A percentile compares a stretch with the other conserved stretches of the same genome.
These are phyloP conservation scores for Tilletia caries DNA, from an alignment of 1,284 basidiomycete species.

Conservation along the genomic window DNA sequence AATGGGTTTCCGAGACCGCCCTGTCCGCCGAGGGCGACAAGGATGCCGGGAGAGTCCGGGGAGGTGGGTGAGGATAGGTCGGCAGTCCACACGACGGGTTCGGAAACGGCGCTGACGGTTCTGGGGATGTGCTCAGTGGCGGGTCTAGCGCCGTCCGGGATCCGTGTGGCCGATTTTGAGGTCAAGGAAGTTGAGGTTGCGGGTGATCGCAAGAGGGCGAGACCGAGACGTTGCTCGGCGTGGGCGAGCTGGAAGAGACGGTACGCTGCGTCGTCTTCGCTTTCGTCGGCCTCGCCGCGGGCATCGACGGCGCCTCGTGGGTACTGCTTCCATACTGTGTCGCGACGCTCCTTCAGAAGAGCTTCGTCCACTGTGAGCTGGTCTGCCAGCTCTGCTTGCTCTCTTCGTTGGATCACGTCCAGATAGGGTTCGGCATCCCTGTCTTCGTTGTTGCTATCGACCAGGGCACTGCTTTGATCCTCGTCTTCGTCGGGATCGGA, in stretches of 20 bases:
- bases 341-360: conserved; percentile 21
- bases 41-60: conserved; percentile 32
- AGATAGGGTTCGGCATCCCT: background rate
- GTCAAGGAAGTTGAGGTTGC: background rate
- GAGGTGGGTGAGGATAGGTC: conserved; percentile 43
- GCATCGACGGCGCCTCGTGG: conserved; percentile 29
- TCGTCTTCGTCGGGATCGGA: conserved; percentile 28
- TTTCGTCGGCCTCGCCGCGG: conserved; percentile 6
- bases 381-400: background rate
- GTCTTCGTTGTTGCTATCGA: background rate
- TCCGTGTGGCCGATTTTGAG: background rate
- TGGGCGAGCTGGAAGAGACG: conserved; percentile 38
- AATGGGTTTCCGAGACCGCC: conserved; percentile 89
- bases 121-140: background rate
- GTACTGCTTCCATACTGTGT: conserved; percentile 50
- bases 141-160: conserved; percentile 1
- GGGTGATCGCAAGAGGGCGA: conserved; percentile 31
- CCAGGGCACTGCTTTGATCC: no score
- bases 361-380: background rate
- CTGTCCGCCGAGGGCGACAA: conserved; percentile 64
- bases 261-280: conserved; percentile 42
- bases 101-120: background rate
- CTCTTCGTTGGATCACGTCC: background rate
- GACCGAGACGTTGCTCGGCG: conserved; percentile 40
- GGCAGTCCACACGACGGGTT: conserved; percentile 27